Evolutionary conservation across 768 basidiomycete genomes (phyloP).

Genomic region (Lentinula detonsa): DNA sequence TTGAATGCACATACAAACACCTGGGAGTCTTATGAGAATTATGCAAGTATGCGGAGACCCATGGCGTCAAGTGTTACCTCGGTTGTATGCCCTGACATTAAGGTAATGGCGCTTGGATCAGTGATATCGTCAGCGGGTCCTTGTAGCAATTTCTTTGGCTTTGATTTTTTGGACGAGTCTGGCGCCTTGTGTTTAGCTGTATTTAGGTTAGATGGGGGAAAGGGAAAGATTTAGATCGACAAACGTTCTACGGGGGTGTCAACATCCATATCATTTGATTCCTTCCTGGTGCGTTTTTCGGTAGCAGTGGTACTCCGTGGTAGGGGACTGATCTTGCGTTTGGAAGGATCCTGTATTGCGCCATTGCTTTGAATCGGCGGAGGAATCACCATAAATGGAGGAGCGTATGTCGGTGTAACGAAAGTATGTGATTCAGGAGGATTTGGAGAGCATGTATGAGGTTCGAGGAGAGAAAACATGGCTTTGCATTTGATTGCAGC

Average conservation of each 20-base stretch:
- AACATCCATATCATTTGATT: constrained; percentile 40
- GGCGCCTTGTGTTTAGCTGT: constrained; percentile 7
- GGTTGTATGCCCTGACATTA: constrained; percentile 54
- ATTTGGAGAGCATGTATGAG: constrained; percentile 62
- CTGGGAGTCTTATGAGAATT: constrained; percentile 25
- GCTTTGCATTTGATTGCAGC: constrained; percentile 62
- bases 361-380: constrained; percentile 8
- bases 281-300: constrained; percentile 60
- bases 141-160: constrained; percentile 27
- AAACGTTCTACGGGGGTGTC: constrained; percentile 32
- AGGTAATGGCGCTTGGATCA: constrained; percentile 34
- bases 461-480: constrained; percentile 69
- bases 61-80: constrained; percentile 32
- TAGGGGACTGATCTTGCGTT: constrained; percentile 48
- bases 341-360: constrained; percentile 16
- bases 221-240: background rate
- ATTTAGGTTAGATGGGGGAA: background rate
- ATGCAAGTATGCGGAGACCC: background rate
- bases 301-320: constrained; percentile 40
- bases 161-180: constrained; percentile 14
- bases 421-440: constrained; percentile 22
- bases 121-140: constrained; percentile 37
- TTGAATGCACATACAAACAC: constrained; percentile 83
- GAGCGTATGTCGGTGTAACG: constrained; percentile 8
- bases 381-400: constrained; percentile 6